These are phyloP conservation scores for Neofusicoccum laricinum DNA, from an alignment of 2,329 filamentous ascomycete genomes.

Conservation along the genomic window DNA sequence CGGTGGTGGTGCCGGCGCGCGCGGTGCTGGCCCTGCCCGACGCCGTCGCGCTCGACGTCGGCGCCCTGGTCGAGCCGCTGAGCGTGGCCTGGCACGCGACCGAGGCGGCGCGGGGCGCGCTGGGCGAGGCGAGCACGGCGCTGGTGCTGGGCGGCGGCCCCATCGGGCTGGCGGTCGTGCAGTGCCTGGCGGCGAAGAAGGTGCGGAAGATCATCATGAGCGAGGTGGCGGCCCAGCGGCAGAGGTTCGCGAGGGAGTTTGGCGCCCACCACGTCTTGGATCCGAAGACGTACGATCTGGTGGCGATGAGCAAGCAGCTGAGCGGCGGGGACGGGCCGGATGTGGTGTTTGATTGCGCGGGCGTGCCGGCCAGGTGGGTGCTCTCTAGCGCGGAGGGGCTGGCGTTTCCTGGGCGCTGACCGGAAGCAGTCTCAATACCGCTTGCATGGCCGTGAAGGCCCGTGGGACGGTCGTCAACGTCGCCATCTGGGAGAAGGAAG, in stretches of 20 bases:
- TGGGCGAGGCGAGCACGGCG: slow-evolving; percentile 42
- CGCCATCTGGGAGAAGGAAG: slow-evolving; percentile 60
- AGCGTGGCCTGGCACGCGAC: slow-evolving; percentile 62
- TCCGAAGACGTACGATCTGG: slow-evolving; percentile 51
- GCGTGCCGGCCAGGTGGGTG: slow-evolving; percentile 47
- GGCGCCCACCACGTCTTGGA: slow-evolving; percentile 57
- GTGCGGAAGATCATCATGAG: slow-evolving; percentile 56
- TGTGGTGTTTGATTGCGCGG: slow-evolving; percentile 62
- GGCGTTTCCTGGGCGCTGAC: background rate
- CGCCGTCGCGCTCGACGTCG: slow-evolving; percentile 52
- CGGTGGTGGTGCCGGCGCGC: slow-evolving; percentile 50
- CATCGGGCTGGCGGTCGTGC: slow-evolving; percentile 60
- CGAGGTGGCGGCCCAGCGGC: slow-evolving; percentile 52
- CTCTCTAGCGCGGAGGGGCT: slow-evolving; percentile 15
- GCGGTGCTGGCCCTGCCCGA: slow-evolving; percentile 52
- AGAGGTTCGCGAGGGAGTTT: slow-evolving; percentile 52
- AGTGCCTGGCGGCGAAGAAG: slow-evolving; percentile 55
- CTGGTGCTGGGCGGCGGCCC: slow-evolving; percentile 62
- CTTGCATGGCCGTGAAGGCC: slow-evolving; percentile 50
- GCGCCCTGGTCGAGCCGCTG: slow-evolving; percentile 61
- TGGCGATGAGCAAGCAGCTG: slow-evolving; percentile 45
- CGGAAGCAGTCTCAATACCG: slow-evolving; percentile 26
- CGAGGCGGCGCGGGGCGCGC: background rate
- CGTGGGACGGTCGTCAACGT: slow-evolving; percentile 62
- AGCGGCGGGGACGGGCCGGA: slow-evolving; percentile 53